phyloP scores from a whole-genome alignment of 257 asterid genomes.

The Cinchona pubescens region DNA sequence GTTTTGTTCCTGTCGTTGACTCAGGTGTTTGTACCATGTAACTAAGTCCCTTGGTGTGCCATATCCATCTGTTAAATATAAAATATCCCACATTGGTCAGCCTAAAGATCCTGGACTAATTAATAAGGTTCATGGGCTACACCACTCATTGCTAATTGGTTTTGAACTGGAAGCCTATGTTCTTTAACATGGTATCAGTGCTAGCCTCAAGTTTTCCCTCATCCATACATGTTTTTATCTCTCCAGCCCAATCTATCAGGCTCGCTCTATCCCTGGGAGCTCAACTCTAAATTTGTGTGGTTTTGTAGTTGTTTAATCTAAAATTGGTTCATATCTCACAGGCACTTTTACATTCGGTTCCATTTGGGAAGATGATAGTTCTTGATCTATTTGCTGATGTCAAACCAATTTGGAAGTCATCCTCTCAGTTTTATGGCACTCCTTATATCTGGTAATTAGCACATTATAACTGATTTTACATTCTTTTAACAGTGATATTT shows the following conservation, averaged over 20 bases:
- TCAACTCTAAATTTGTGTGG: background rate
- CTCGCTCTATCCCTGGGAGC: no score
- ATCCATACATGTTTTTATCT: no score
- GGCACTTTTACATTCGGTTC: slow-evolving; percentile 99
- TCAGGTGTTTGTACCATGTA: background rate
- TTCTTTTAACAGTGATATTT: background rate
- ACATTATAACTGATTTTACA: slow-evolving; percentile 5
- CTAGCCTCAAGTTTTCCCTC: no score
- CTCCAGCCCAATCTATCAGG: no score
- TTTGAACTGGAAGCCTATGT: no score
- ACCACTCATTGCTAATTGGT: no score
- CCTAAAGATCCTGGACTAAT: no score
- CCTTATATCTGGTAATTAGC: slow-evolving; percentile 83
- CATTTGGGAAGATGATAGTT: slow-evolving; percentile 96
- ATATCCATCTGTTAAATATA: no score
- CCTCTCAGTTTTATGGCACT: slow-evolving; percentile 83
- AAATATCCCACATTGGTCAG: no score
- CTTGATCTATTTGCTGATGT: slow-evolving; percentile 98
- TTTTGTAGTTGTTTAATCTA: slow-evolving; percentile 1
- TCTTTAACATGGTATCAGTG: no score
- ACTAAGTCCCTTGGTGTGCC: background rate
- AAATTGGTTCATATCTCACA: slow-evolving; percentile 34
- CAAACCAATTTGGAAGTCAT: slow-evolving; percentile 89
- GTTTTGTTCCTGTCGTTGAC: background rate
- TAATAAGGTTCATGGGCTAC: no score